Evolutionary conservation across 1,284 basidiomycete species (phyloP), one percentile per base, ranked within the genome.

Genomic region (Phaffia rhodozyma): DNA sequence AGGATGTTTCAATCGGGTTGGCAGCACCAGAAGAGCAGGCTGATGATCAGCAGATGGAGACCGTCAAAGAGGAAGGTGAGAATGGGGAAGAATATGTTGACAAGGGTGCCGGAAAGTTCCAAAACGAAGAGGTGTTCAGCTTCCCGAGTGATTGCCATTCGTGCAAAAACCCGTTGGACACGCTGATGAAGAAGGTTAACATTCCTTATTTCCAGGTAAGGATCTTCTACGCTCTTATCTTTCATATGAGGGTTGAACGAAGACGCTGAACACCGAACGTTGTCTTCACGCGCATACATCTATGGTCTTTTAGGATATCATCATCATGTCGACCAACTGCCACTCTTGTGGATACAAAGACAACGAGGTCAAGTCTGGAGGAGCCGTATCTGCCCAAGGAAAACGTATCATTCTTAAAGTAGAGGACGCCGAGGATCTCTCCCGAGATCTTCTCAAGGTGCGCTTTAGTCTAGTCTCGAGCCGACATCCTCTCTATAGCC

Each of bases 251-350:
- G 25, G 21, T 9, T 32, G 3, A 48, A 34, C 23, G 9, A 34
- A 5, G 27, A 23, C 5, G 3, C 3, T 52, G 3, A 13, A 52
- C 13, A 5, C 23, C 13, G 32, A 34, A 43, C 13, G 38, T 16
- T 16, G 2, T 49, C 27, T 66, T 63, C 69, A 18, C 23, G 18
- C 52, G 34, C 47, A 51, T 61, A 30, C 55, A 47, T 63, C 49
- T 20, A 32, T 59, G n/a, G 56, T 38, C 1, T 2, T 67, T 7
- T 67, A 92, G 88, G 92, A 99, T 72, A 87, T 94, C 66, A 79
- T 98, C 67, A 93, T 99, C 77, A 98, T 98, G 94, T 96, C 93
- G 30, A 94, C 93, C 30, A 96, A 97, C 73, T 98, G 96, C 75
- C 89, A 91, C 62, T 77, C 79, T 62, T 98, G 94, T 75, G 94